A percentile compares a stretch with the other conserved stretches of the same genome.
Evolutionary conservation across 78 protist genomes (phyloP).

Genomic region (Dictyostelium capitatum): DNA sequence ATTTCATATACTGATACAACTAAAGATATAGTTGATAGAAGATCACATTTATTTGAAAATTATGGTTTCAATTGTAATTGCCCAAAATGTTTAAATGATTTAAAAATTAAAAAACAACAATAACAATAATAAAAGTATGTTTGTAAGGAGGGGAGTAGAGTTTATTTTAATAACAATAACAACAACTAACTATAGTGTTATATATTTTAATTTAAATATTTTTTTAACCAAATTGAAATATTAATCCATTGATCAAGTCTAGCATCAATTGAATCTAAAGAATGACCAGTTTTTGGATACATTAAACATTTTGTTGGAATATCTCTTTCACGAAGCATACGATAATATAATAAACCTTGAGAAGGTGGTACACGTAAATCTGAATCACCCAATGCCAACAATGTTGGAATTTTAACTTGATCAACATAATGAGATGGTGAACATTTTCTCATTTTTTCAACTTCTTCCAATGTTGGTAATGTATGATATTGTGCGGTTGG

Average conservation of each 20-base stretch:
- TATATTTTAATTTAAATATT: slow-evolving; percentile 21
- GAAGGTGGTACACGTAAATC: slow-evolving; percentile 69
- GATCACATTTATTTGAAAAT: slow-evolving; percentile 63
- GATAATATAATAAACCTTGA: slow-evolving; percentile 47
- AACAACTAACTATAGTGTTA: no score
- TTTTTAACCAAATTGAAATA: slow-evolving; percentile 48
- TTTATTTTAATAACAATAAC: no score
- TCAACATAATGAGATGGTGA: slow-evolving; percentile 50
- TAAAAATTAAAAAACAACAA: slow-evolving; percentile 25
- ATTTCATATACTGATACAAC: slow-evolving; percentile 48
- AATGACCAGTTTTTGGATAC: slow-evolving; percentile 74
- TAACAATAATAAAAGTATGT: not conserved
- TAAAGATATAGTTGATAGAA: slow-evolving; percentile 43
- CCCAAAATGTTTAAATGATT: slow-evolving; percentile 40
- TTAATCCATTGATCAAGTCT: slow-evolving; percentile 69
- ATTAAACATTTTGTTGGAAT: slow-evolving; percentile 45
- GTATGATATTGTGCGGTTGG: slow-evolving; percentile 29
- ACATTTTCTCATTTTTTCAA: slow-evolving; percentile 46
- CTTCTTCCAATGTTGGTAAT: slow-evolving; percentile 27
- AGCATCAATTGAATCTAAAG: slow-evolving; percentile 51
- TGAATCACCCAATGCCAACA: slow-evolving; percentile 29
- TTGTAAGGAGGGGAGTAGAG: no score
- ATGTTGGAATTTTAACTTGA: slow-evolving; percentile 34
- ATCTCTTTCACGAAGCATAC: slow-evolving; percentile 38
- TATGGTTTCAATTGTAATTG: slow-evolving; percentile 73